Base-by-base conservation (phyloP, 2,329 filamentous ascomycete species). In the Ciborinia camelliae region DNA sequence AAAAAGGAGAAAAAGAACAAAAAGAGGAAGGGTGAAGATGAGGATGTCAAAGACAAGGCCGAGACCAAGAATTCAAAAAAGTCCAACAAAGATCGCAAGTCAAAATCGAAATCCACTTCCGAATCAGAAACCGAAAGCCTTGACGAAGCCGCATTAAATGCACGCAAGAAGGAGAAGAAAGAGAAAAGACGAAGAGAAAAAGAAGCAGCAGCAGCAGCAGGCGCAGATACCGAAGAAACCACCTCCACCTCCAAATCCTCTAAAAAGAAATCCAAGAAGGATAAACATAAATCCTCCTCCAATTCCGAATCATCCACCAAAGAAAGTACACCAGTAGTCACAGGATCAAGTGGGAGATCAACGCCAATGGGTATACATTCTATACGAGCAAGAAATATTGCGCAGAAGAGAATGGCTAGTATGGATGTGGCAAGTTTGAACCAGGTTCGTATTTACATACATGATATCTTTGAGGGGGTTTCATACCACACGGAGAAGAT, bases 371-470 rank as follows among this genome's bases (percentile, higher is more conserved):
- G 83, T 57, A 84, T 92, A 68, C 90, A 93, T 75, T 84, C 90
- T 63, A 86, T 93, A 54, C 82, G 94, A 68, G 87, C 90, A 70
- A 84, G 91, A 66, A 91, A 93, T 76, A 97, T 98, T 73, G 89
- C 89, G 64, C 91, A 95, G 72, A 98, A 98, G 81, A 88, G 87
- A 72, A 86, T 89, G 79, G 92, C 93, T 2, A 84, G 92, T 65
- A 84, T 92, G 79, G 90, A 97, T 76, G 84, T 88, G 57, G 87
- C 89, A 73, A 91, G 92, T 18, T 78, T 98, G 73, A 94, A 93
- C 76, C 92, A 97, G 86, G 80, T 73, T 41, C 66, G 58, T 51
- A 52, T 63, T 35, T 48, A 41, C 48, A 43, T 32, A 35, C 28
- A 30, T n/a, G n/a, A n/a, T n/a, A n/a, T 15, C 7, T 47, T n/a